Evolutionary conservation across 768 basidiomycete species (phyloP).

Genomic region (Flagelloscypha sp.): DNA sequence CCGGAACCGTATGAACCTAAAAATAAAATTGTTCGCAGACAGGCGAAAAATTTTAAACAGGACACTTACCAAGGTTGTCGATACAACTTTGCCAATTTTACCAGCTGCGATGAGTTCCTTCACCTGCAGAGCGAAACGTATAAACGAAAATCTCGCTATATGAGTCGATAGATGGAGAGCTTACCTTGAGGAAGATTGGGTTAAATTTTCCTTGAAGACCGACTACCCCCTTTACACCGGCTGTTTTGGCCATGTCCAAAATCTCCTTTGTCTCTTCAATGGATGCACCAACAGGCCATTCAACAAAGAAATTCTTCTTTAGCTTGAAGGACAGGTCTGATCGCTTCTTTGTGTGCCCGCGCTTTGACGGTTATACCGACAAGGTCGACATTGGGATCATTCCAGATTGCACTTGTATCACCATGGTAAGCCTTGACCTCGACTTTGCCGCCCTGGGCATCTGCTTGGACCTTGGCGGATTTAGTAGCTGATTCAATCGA

Average conservation of each 20-base stretch:
- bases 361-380: slow-evolving; percentile 27
- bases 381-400: slow-evolving; percentile 29
- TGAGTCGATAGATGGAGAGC: slow-evolving; percentile 1
- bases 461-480: slow-evolving; percentile 17
- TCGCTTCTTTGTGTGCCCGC: slow-evolving; percentile 20
- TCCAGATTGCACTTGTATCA: slow-evolving; percentile 18
- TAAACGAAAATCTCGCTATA: no score
- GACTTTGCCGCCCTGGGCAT: slow-evolving; percentile 10
- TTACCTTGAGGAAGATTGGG: slow-evolving; percentile 22
- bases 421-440: slow-evolving; percentile 27
- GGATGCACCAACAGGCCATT: slow-evolving; percentile 29
- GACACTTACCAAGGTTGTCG: slow-evolving; percentile 17
- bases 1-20: no score
- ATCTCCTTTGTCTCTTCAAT: slow-evolving; percentile 26
- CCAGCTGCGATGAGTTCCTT: slow-evolving; percentile 23
- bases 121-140: slow-evolving; percentile 12
- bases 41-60: no score
- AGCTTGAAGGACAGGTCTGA: slow-evolving; percentile 25
- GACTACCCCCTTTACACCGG: slow-evolving; percentile 24
- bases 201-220: slow-evolving; percentile 27
- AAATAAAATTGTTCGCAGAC: no score
- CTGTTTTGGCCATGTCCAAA: slow-evolving; percentile 20
- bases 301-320: slow-evolving; percentile 31
- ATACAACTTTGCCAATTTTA: slow-evolving; percentile 21
- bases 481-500: slow-evolving; percentile 21